A percentile compares a stretch with the other conserved stretches of the same genome.
These are phyloP conservation scores for Starmerella stellata DNA, from an alignment of 805 yeast species.

Conservation along the genomic window DNA sequence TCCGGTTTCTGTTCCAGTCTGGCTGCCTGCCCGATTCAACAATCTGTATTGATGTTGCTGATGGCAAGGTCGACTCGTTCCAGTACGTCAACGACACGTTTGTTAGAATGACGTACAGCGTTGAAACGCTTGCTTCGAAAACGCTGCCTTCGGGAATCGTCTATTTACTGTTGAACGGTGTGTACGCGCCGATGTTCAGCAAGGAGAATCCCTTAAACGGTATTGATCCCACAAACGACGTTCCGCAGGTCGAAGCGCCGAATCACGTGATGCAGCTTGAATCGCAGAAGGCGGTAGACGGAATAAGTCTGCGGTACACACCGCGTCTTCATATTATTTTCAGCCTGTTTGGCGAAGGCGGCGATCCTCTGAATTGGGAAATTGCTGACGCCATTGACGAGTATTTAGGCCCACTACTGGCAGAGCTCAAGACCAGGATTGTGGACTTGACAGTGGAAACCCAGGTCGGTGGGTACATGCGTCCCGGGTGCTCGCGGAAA, in stretches of 20 bases:
- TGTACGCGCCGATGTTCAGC: background rate
- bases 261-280: too few species aligned
- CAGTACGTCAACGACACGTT: slow-evolving; percentile 28
- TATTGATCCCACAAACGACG: background rate
- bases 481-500: slow-evolving; percentile 16
- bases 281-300: too few species aligned
- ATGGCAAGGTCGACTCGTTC: slow-evolving; percentile 28
- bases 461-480: slow-evolving; percentile 54
- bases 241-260: slow-evolving; percentile 11
- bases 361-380: slow-evolving; percentile 52
- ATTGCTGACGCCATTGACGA: slow-evolving; percentile 35
- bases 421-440: slow-evolving; percentile 32
- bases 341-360: slow-evolving; percentile 47
- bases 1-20: slow-evolving; percentile 10
- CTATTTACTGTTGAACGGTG: background rate
- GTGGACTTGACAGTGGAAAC: slow-evolving; percentile 63
- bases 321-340: slow-evolving; percentile 60
- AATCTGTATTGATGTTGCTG: slow-evolving; percentile 26
- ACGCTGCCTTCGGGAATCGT: background rate
- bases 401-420: slow-evolving; percentile 37
- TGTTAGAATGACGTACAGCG: slow-evolving; percentile 28
- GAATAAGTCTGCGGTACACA: slow-evolving; percentile 35
- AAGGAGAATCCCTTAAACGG: too few species aligned
- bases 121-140: slow-evolving; percentile 24
- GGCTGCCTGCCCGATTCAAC: slow-evolving; percentile 19